Base-by-base conservation (phyloP, 1,139 yeast species). In the Suhomyces terraborum region DNA sequence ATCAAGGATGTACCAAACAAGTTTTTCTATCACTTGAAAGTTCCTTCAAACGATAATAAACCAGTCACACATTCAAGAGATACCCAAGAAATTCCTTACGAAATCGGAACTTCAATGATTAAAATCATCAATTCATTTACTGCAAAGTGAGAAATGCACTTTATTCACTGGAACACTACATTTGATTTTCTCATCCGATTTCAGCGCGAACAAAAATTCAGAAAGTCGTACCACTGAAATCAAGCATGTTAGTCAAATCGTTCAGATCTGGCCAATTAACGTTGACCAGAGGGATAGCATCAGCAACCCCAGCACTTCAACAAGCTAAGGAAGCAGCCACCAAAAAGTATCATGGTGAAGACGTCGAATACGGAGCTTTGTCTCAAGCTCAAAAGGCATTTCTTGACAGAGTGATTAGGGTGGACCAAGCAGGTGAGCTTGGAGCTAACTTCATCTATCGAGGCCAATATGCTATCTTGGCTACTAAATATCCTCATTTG, bases 381-480 rank as follows among this genome's bases (percentile, higher is more conserved):
- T 73, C 80, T 3, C 65, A 65, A 34, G 86, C 87, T 0, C 91
- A 84, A 55, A 70, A 69, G 48, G 89, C 89, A 1, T 87, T 75
- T 49, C 71, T 89, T 21, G 88, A 87, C 43, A 67, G 93, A 45
- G 82, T 84, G 1, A 79, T 93, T 19, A 73, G 98, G 40, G 98
- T 93, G 7, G 98, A 93, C 58, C 98, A 93, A 62, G 97, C 98
- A 1, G 99, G 99, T 28, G 99, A 93, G 60, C 75, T 93, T n/a
- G 99, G 98, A 2, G 99, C 99, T 2, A 83, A 94, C 62, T 83
- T 84, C 54, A 93, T 93, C 43, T 93, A 93, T 62, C 81, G 84
- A 48, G 99, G 98, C 10, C 99, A 93, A 62, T 87, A 84, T 54
- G 70, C 79, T 39, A 89, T 91, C 3, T 72, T 93, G 42, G 80